These are phyloP conservation scores for Capsicum pubescens DNA, from an alignment of 257 asterid genomes.

Conservation along the genomic window DNA sequence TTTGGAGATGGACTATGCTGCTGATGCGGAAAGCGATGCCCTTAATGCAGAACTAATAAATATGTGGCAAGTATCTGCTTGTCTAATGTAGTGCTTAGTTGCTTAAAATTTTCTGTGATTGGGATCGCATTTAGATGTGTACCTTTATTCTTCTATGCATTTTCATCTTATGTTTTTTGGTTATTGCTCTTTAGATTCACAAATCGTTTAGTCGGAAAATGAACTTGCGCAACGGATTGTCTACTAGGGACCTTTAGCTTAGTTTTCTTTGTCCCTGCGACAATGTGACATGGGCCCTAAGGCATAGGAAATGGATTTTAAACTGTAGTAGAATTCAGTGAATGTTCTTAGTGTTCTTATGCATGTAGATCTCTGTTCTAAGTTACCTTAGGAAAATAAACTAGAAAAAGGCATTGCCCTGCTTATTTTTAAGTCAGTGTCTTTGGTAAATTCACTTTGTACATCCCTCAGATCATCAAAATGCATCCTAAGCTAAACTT, in stretches of 20 bases:
- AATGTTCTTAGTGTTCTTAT: neutral
- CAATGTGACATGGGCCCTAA: neutral
- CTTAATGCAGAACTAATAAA: neutral
- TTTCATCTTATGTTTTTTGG: neutral
- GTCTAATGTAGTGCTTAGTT: neutral
- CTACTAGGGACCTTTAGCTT: neutral
- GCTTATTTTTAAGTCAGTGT: neutral
- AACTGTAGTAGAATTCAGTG: neutral
- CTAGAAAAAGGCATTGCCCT: neutral
- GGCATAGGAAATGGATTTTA: conserved; percentile 11
- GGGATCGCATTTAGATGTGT: neutral
- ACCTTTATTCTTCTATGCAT: neutral
- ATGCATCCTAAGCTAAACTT: conserved; percentile 5
- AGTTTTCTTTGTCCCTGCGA: neutral
- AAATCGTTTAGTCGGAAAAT: neutral
- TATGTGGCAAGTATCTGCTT: neutral
- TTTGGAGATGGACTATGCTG: neutral
- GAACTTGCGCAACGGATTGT: neutral
- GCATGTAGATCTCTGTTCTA: neutral
- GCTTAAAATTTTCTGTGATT: neutral
- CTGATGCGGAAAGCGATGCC: neutral
- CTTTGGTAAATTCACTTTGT: conserved; percentile 14
- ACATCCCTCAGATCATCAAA: neutral
- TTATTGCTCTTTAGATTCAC: conserved; percentile 20
- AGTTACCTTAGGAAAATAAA: too few relatives aligned